A percentile compares a stretch with the other conserved stretches of the same genome.
Evolutionary conservation across 305 asterid species (phyloP).

Genomic region (Salvia sclarea): DNA sequence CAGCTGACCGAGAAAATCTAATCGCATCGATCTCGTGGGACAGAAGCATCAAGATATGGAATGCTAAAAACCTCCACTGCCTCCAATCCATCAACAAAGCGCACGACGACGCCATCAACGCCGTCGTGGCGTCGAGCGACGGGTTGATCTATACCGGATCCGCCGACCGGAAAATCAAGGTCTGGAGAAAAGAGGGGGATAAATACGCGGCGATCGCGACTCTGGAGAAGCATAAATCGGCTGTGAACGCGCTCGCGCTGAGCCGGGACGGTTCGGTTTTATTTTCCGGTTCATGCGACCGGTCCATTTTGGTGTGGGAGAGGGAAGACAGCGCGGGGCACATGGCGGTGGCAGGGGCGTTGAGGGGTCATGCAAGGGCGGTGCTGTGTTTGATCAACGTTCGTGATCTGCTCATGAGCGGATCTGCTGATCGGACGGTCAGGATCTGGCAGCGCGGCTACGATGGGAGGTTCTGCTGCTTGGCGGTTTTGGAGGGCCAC

Average conservation of each 20-base stretch:
- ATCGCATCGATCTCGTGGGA: conserved; percentile 75
- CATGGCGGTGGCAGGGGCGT: conserved; percentile 75
- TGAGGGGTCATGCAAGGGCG: conserved; percentile 74
- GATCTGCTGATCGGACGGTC: conserved; percentile 83
- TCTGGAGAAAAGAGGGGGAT: conserved; percentile 57
- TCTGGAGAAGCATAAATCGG: conserved; percentile 74
- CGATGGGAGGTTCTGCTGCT: conserved; percentile 60
- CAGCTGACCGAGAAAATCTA: conserved; percentile 14
- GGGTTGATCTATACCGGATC: conserved; percentile 76
- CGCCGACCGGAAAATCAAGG: conserved; percentile 65
- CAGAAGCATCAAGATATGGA: conserved; percentile 64
- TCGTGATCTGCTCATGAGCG: conserved; percentile 62
- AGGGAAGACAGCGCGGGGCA: conserved; percentile 72
- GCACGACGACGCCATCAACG: conserved; percentile 83
- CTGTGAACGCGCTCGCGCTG: conserved; percentile 74
- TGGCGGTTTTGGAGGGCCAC: conserved; percentile 70
- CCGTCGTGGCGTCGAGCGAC: conserved; percentile 45
- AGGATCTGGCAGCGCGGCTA: conserved; percentile 69
- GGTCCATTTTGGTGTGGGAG: conserved; percentile 91
- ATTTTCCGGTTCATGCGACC: conserved; percentile 78
- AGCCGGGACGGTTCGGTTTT: conserved; percentile 57
- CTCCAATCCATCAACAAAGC: conserved; percentile 55
- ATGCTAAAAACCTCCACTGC: conserved; percentile 38
- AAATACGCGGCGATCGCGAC: conserved; percentile 51
- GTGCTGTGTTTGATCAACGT: conserved; percentile 60